These are phyloP conservation scores for Orbilia quercus DNA, from an alignment of 2,329 filamentous ascomycete species.

Conservation along the genomic window DNA sequence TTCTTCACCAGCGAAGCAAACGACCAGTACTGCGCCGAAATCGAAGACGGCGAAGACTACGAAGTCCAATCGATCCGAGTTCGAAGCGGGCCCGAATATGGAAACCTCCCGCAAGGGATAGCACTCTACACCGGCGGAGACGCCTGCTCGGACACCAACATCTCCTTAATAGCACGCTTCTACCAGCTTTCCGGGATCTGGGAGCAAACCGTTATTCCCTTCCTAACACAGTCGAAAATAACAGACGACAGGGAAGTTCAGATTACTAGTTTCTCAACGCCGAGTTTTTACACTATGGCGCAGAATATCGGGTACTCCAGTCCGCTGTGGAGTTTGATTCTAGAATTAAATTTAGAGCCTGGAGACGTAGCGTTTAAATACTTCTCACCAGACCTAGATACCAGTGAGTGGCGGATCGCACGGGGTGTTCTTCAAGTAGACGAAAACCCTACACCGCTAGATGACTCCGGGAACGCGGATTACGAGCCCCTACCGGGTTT, in stretches of 20 bases:
- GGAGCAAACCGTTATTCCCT: conserved; percentile 22
- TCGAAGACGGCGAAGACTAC: neutral
- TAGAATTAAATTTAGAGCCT: conserved; percentile 5
- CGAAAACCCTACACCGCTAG: conserved; percentile 1
- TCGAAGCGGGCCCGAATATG: conserved; percentile 5
- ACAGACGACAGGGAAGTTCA: neutral
- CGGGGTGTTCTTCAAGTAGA: conserved; percentile 12
- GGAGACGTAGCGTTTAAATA: conserved; percentile 38
- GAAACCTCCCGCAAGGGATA: conserved; percentile 26
- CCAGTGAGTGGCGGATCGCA: conserved; percentile 17
- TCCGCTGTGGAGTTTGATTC: conserved; percentile 3
- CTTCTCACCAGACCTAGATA: neutral
- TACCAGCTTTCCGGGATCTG: conserved; percentile 18
- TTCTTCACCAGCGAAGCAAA: conserved; percentile 4
- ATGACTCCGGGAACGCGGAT: neutral
- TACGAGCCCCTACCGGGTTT: neutral
- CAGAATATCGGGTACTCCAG: conserved; percentile 24
- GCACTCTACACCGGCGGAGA: conserved; percentile 29
- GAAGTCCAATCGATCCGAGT: conserved; percentile 14
- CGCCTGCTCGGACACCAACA: conserved; percentile 5
- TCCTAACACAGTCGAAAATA: neutral
- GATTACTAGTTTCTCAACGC: neutral
- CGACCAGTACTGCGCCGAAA: conserved; percentile 6
- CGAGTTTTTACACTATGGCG: neutral
- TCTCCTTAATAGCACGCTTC: conserved; percentile 5